These are phyloP conservation scores for Hyaloperonospora arabidopsidis DNA, from an alignment of 352 stramenopile species.

Conservation along the genomic window DNA sequence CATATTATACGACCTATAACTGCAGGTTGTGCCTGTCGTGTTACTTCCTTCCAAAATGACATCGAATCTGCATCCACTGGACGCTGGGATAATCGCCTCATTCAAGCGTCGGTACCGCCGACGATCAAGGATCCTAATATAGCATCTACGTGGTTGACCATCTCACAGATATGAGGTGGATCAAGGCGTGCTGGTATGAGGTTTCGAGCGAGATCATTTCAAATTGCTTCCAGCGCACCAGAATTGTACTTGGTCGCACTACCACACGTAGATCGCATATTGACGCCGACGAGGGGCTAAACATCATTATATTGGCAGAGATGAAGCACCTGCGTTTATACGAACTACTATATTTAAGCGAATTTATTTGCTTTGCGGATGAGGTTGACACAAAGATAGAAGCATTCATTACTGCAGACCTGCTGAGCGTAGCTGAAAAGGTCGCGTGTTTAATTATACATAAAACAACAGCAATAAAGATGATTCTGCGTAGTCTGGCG, in stretches of 20 bases:
- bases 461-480: not conserved
- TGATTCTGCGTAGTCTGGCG: not conserved
- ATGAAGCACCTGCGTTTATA: not conserved
- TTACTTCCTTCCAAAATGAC: not conserved
- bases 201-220: not conserved
- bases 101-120: constrained; percentile 4
- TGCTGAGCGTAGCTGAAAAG: not conserved
- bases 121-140: not conserved
- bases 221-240: not conserved
- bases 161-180: not conserved
- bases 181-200: not conserved
- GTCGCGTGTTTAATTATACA: not conserved
- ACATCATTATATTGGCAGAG: not conserved
- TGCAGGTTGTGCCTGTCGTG: not conserved
- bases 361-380: not conserved
- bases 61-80: constrained; percentile 1
- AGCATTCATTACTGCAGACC: not conserved
- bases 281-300: too few relatives aligned
- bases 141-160: not conserved
- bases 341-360: not conserved
- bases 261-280: not conserved
- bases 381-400: not conserved
- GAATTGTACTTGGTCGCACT: not conserved
- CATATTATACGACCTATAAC: not conserved
- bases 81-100: constrained; percentile 4